Evolutionary conservation across 345 rosid genomes (phyloP), one percentile per base, ranked within the genome.

Genomic region (Eucalyptus albens): DNA sequence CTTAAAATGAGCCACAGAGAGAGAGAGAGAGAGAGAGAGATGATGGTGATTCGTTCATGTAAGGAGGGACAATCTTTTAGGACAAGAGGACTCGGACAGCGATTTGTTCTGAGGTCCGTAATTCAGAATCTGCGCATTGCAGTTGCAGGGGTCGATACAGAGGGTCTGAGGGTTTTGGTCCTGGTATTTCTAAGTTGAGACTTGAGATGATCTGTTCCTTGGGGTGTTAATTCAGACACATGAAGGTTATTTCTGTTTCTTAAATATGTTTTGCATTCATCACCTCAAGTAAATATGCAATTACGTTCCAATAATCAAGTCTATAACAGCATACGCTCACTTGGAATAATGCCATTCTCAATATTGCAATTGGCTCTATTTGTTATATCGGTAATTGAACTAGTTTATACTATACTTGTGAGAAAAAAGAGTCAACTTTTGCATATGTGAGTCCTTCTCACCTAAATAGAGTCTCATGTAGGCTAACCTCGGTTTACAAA

Each of bases 321-420:
- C 69, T 15, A n/a, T n/a, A 10, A 65, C 37, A 65, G 6, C 16
- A 65, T 65, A 4, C 9, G 40, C 77, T n/a, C 21, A 15, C 21
- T n/a, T 15, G 33, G 21, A 21, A 37, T 37, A 6, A 7, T 21
- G 24, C 2, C 7, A 12, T 37, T 77, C 47, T 77, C 47, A 37
- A 77, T 40, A 77, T 77, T 77, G 47, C 1, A 2, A 77, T 40
- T 4, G 29, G 15, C 83, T 37, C 4, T 0, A 77, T 11, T 40
- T 0, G 11, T 65, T 33, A 65, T n/a, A 0, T 15, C 6, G 2
- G 77, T 65, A n/a, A n/a, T n/a, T 15, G 21, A 4, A 65, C 21
- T 0, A 4, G 21, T 65, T n/a, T 65, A 65, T 8, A 15, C 40
- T 16, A 65, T 65, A 7, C 19, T 65, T 8, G 10, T 65, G 14